Conservation (phyloP, 2,329 filamentous ascomycete species). For the Trichocomaceae sp. region DNA sequence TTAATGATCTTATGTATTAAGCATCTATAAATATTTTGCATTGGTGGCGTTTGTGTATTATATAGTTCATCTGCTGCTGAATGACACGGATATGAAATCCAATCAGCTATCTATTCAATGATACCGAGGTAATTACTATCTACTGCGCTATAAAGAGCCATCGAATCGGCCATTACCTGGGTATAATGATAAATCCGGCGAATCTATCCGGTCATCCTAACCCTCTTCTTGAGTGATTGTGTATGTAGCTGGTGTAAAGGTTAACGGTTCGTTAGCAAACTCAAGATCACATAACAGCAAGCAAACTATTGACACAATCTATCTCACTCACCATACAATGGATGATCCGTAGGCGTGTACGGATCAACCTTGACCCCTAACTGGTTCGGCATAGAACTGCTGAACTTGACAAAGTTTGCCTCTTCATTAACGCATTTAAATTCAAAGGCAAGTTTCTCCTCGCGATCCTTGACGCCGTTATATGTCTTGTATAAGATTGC, state of each 20-base stretch:
- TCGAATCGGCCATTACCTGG: not conserved
- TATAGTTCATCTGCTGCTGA: not conserved
- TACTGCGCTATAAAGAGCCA: not conserved
- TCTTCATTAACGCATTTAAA: constrained; percentile 9
- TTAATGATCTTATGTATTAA: not conserved
- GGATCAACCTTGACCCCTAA: constrained; percentile 8
- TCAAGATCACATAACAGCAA: not conserved
- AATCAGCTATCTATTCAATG: not conserved
- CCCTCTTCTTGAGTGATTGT: constrained; percentile 1
- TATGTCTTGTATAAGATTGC: constrained; percentile 7
- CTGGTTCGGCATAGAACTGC: constrained; percentile 8
- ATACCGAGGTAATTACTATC: not conserved
- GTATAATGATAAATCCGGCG: not conserved
- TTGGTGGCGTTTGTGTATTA: not conserved
- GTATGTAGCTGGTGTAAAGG: constrained; percentile 1
- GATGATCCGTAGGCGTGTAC: constrained; percentile 11
- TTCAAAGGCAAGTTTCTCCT: constrained; percentile 5
- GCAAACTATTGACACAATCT: not conserved
- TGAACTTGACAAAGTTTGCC: constrained; percentile 11
- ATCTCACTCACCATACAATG: constrained; percentile 9
- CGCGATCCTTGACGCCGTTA: not conserved
- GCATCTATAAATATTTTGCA: not conserved
- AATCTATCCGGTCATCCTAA: not conserved
- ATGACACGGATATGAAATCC: not conserved
- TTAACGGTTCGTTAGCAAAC: not conserved